These are phyloP conservation scores for Starmera amethionina DNA, from an alignment of 805 yeast species.

Conservation along the genomic window DNA sequence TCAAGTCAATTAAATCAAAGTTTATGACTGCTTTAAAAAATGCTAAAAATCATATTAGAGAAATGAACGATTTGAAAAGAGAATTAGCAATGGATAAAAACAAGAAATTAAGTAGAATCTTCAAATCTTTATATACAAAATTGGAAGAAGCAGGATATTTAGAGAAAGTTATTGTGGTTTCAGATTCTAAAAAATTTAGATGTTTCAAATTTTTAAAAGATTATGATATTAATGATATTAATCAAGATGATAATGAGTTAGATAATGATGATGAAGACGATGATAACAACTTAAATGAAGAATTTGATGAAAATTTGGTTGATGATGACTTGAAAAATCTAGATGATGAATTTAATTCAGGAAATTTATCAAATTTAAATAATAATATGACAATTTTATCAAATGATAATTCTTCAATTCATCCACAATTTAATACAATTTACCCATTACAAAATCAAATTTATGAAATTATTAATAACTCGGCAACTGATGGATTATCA, in stretches of 20 bases:
- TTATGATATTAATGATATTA: conserved; percentile 21
- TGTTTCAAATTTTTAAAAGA: conserved; percentile 35
- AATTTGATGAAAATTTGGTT: conserved; percentile 22
- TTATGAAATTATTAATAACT: conserved; percentile 32
- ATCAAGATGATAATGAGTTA: conserved; percentile 12
- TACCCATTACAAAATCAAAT: conserved; percentile 62
- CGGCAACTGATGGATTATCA: conserved; percentile 44
- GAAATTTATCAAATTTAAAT: conserved; percentile 8
- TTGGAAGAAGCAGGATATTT: conserved; percentile 35
- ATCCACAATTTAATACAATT: conserved; percentile 33
- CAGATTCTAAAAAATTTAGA: conserved; percentile 37
- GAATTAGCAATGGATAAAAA: conserved; percentile 43
- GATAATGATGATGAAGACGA: conserved; percentile 21
- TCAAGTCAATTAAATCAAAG: conserved; percentile 18
- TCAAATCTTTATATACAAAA: conserved; percentile 36
- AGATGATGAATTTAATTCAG: conserved; percentile 13
- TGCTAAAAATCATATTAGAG: conserved; percentile 53
- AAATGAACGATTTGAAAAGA: conserved; percentile 48
- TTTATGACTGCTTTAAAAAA: conserved; percentile 41
- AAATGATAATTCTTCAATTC: conserved; percentile 1
- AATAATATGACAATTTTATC: conserved; percentile 10
- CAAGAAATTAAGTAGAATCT: conserved; percentile 32
- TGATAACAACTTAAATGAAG: conserved; percentile 20
- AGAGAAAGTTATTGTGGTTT: conserved; percentile 41
- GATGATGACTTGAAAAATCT: conserved; percentile 16